Evolutionary conservation across 2,329 filamentous ascomycete genomes (phyloP), one percentile per base, ranked within the genome.

Genomic region (Lachnellula hyalina): DNA sequence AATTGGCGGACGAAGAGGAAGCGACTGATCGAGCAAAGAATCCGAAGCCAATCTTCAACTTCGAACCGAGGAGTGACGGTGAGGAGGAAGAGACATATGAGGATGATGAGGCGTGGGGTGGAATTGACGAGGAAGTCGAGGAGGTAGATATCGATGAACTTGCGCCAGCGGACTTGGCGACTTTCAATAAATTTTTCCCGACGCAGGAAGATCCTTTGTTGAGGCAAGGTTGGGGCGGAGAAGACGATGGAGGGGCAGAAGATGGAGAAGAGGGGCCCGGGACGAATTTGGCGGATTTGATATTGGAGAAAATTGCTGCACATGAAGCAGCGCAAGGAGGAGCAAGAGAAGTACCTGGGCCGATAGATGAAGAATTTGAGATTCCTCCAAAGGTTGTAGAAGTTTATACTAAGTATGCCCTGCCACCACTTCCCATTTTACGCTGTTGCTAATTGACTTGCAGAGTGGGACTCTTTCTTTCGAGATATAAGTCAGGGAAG

Each of bases 401-500:
- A 68, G 93, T 96, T 15, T 97, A 95, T 71, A 87, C 88, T 58
- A 95, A 96, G 84, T 89, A 75, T 57, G 74, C 64, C 15, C 48
- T 34, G n/a, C 47, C 19, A 14, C 34, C 15, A 32, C 12, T 19
- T 40, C 41, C 17, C 7, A 47, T 21, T 21, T 28, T 35, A 9
- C 3, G 23, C 15, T 34, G 48, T 42, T 25, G 49, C 61, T 60
- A 58, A 63, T 38, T 42, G 7, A 7, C 5, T 54, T 21, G 48
- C 57, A 90, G 86, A 75, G 86, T 96, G 64, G 93, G 92, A 57
- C 78, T 92, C 62, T 87, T 97, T 57, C 80, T 99, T 56, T 91
- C 90, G 25, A 84, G 93, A 61, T 97, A 96, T 77, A 96, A 96
- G 74, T 93, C 89, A 14, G 94, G 94, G n/a, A 93, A 93, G 62